Conservation (phyloP, 352 stramenopile species). For the Poterioochromonas sp. region DNA sequence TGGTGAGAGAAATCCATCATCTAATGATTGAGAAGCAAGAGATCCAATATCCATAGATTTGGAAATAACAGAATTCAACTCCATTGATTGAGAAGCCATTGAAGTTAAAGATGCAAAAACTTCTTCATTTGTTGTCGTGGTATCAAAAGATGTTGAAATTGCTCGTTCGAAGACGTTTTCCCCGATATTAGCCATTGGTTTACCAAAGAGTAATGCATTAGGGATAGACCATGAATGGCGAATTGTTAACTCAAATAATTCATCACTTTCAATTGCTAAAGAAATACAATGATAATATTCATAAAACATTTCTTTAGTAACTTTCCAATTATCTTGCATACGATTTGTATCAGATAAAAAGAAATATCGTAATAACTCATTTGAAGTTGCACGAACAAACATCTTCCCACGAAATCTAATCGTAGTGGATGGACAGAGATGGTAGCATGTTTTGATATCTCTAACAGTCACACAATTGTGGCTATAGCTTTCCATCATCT, state of each 20-base stretch:
- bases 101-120: too few species aligned
- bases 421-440: not conserved
- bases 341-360: not conserved
- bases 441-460: constrained; percentile 3
- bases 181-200: not conserved
- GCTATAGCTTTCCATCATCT: not conserved
- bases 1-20: too few species aligned
- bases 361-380: not conserved
- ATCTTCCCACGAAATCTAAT: not conserved
- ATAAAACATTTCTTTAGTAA: not conserved
- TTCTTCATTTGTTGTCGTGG: not conserved
- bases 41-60: too few species aligned
- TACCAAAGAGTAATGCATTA: not conserved
- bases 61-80: too few species aligned
- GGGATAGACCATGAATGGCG: not conserved
- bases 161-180: not conserved
- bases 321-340: not conserved
- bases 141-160: not conserved
- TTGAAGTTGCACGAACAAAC: not conserved
- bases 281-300: constrained; percentile 6
- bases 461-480: not conserved
- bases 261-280: not conserved
- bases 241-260: constrained; percentile 2
- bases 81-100: too few species aligned
- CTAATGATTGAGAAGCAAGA: too few species aligned